Conservation (phyloP, 2,329 filamentous ascomycete genomes). For the Talaromyces sp. region DNA sequence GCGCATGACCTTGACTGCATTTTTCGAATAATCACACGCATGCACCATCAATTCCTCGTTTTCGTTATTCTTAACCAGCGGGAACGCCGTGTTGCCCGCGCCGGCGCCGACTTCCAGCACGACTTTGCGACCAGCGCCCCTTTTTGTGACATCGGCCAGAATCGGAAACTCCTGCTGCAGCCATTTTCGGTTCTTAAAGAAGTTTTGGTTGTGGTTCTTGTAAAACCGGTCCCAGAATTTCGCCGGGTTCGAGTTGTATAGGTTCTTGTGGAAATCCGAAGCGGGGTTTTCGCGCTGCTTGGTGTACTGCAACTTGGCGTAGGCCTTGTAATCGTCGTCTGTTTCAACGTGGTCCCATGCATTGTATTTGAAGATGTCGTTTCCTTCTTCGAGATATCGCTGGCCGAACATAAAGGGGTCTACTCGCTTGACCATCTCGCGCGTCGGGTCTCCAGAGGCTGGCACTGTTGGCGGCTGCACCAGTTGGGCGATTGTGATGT, state of each 20-base stretch:
- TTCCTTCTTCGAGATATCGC: conserved; percentile 72
- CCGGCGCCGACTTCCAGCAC: conserved; percentile 91
- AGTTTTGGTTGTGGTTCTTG: conserved; percentile 93
- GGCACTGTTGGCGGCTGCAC: conserved; percentile 45
- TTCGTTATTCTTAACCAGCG: conserved; percentile 75
- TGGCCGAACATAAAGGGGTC: conserved; percentile 97
- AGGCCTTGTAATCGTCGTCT: conserved; percentile 80
- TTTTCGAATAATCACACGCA: conserved; percentile 94
- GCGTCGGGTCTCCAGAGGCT: conserved; percentile 55
- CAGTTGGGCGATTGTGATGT: conserved; percentile 32
- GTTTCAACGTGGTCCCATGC: conserved; percentile 98
- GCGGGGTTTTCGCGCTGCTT: conserved; percentile 83
- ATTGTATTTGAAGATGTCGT: conserved; percentile 95
- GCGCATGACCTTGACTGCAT: conserved; percentile 89
- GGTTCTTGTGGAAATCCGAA: conserved; percentile 83
- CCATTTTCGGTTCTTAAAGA: conserved; percentile 99
- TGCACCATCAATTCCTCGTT: conserved; percentile 79
- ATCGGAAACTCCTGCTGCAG: conserved; percentile 92
- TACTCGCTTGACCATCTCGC: conserved; percentile 74
- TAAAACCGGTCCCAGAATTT: conserved; percentile 99
- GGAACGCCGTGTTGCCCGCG: conserved; percentile 94
- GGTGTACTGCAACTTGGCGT: conserved; percentile 75
- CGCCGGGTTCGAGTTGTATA: conserved; percentile 84
- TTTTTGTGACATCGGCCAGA: conserved; percentile 66
- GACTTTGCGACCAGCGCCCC: conserved; percentile 62